These are phyloP conservation scores for Alternaria triticimaculans DNA, from an alignment of 2,329 filamentous ascomycete species.

Conservation along the genomic window DNA sequence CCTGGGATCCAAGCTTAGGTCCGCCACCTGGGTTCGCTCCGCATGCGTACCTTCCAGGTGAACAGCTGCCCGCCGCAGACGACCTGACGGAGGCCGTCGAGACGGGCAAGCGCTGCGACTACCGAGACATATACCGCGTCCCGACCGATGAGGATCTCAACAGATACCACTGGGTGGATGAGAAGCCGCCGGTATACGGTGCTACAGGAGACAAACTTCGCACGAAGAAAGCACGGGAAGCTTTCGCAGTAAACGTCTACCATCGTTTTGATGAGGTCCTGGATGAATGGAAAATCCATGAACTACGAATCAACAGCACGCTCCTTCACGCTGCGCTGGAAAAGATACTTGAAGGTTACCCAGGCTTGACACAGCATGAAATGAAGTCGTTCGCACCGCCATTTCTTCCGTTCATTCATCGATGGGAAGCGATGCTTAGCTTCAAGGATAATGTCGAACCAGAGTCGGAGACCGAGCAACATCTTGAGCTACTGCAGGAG, in stretches of 20 bases:
- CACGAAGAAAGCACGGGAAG: conserved; percentile 22
- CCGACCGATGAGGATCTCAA: conserved; percentile 4
- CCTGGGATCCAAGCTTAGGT: neutral
- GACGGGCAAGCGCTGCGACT: conserved; percentile 17
- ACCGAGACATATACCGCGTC: conserved; percentile 11
- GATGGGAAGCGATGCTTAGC: conserved; percentile 57
- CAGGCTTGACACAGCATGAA: conserved; percentile 66
- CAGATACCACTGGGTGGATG: conserved; percentile 14
- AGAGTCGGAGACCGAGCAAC: conserved; percentile 10
- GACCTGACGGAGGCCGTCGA: conserved; percentile 16
- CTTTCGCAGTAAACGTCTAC: conserved; percentile 16
- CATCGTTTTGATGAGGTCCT: conserved; percentile 7
- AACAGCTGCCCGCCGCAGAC: neutral
- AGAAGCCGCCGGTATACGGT: conserved; percentile 3
- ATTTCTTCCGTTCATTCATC: conserved; percentile 68
- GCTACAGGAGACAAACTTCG: conserved; percentile 4
- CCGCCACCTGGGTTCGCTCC: neutral
- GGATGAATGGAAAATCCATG: conserved; percentile 10
- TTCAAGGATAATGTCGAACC: conserved; percentile 5
- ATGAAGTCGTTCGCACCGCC: conserved; percentile 65
- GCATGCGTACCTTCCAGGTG: neutral
- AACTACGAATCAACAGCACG: conserved; percentile 61
- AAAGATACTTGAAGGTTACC: conserved; percentile 63
- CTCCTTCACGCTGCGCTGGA: conserved; percentile 62
- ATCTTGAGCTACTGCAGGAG: conserved; percentile 43